Base-by-base conservation (phyloP, 2,329 filamentous ascomycete genomes). In the Paracoccidioides lutzii region DNA sequence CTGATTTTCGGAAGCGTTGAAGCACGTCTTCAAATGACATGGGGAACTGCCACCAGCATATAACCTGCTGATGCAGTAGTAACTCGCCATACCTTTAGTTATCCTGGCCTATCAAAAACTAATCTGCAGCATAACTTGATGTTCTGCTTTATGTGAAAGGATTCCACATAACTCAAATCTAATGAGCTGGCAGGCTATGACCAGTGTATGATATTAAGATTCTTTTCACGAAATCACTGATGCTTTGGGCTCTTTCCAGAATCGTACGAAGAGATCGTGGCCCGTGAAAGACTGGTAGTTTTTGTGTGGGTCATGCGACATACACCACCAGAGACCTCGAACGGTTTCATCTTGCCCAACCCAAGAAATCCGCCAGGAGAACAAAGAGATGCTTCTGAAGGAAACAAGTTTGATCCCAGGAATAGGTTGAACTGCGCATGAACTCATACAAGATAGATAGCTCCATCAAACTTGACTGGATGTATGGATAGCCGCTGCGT, bases 321-420 rank as follows among this genome's bases (percentile, higher is more conserved):
- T 45, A 58, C 55, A 37, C 57, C 61, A 52, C 55, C 57, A 52
- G 41, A 64, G 45, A 62, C 58, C 55, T 58, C 63, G 57, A 60
- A 53, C 63, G 63, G 0, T 67, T 69, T 50, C 56, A 33, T 3
- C 52, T 49, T 12, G 59, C 62, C 10, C 44, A 50, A 60, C 62
- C 10, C 44, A 50, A 46, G 69, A 71, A 55, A 63, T 72, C 28
- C 62, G 58, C 3, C 54, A 62, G 38, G 59, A 64, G 44, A 67
- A 71, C 54, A 68, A 67, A 45, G 56, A 53, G 14, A 74, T 75
- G 59, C 57, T 75, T 12, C 50, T 62, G 1, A 74, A 66, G 59
- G 70, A 75, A 30, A 74, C 76, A 71, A 69, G 58, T 63, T 76
- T 5, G 71, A 76, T 58, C 70, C 68, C 46, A 66, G 72, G 56